Percentiles rank a stretch among this genome's conserved stretches.
phyloP scores from a whole-genome alignment of 352 stramenopile genomes.

The Phytopythium kandeliae region DNA sequence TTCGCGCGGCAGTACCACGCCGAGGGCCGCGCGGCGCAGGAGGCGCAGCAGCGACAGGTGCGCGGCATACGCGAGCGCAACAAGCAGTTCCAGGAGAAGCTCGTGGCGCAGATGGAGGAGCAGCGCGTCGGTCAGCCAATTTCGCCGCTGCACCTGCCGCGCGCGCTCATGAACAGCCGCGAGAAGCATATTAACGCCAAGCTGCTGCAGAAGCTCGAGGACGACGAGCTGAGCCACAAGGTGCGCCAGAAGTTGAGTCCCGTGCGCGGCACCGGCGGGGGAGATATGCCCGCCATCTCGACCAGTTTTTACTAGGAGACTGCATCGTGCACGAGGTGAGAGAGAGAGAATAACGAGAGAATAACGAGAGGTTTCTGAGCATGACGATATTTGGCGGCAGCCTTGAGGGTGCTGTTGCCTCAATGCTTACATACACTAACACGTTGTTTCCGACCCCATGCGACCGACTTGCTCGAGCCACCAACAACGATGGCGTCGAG shows the following conservation, averaged over 20 bases:
- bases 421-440: too few species aligned
- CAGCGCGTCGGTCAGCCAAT: slow-evolving; percentile 42
- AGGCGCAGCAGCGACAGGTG: slow-evolving; percentile 36
- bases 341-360: neutral
- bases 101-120: slow-evolving; percentile 58
- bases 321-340: neutral
- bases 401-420: too few species aligned
- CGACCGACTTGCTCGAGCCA: too few species aligned
- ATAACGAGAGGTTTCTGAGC: too few species aligned
- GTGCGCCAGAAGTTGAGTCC: slow-evolving; percentile 63
- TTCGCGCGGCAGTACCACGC: slow-evolving; percentile 47
- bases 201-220: slow-evolving; percentile 61
- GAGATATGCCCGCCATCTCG: slow-evolving; percentile 31
- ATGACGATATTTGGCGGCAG: too few species aligned
- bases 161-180: slow-evolving; percentile 58
- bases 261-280: slow-evolving; percentile 24
- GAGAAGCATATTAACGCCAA: slow-evolving; percentile 60
- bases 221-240: slow-evolving; percentile 42
- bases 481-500: too few species aligned
- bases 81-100: slow-evolving; percentile 47
- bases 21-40: slow-evolving; percentile 34
- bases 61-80: slow-evolving; percentile 38
- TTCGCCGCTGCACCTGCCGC: slow-evolving; percentile 46
- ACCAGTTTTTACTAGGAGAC: slow-evolving; percentile 40
- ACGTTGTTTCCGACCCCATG: too few species aligned